A percentile compares a stretch with the other conserved stretches of the same genome.
These are phyloP conservation scores for Tolypocladium pustulatum DNA, from an alignment of 2,329 filamentous ascomycete genomes.

Conservation along the genomic window DNA sequence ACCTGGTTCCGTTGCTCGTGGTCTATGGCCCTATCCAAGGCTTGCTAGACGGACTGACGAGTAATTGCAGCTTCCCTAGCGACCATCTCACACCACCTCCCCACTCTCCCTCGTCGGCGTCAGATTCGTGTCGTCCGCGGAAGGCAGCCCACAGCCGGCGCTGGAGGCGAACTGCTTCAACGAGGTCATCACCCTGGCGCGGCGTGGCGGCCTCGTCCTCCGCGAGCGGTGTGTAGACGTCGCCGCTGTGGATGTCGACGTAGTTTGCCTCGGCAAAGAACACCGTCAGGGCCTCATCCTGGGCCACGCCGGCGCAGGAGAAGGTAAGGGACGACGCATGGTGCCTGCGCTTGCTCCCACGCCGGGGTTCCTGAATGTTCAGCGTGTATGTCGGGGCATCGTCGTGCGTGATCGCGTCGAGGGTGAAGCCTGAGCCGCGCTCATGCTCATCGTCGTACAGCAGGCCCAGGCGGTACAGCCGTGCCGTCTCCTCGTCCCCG, in stretches of 20 bases:
- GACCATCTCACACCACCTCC: background rate
- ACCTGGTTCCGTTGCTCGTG: too few species aligned
- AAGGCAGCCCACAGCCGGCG: background rate
- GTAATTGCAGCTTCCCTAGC: background rate
- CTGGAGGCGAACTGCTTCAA: background rate
- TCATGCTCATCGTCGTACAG: conserved; percentile 1
- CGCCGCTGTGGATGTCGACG: background rate
- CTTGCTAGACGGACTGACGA: background rate
- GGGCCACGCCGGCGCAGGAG: background rate
- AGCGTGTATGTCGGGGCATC: background rate
- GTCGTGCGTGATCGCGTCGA: background rate
- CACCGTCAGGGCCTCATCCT: background rate
- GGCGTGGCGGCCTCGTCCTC: background rate
- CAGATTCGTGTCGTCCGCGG: too few species aligned
- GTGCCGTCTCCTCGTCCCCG: background rate
- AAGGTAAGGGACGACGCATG: background rate
- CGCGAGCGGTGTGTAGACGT: background rate
- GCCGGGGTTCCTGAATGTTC: background rate
- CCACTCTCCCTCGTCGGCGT: background rate
- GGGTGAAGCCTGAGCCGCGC: background rate
- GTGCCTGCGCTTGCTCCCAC: background rate
- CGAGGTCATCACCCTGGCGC: background rate
- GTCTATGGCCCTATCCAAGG: background rate
- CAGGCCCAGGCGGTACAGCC: background rate
- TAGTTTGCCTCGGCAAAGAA: background rate